A percentile compares a stretch with the other conserved stretches of the same genome.
These are phyloP conservation scores for Saccharomycopsis fodiens DNA, from an alignment of 805 yeast genomes.

Conservation along the genomic window DNA sequence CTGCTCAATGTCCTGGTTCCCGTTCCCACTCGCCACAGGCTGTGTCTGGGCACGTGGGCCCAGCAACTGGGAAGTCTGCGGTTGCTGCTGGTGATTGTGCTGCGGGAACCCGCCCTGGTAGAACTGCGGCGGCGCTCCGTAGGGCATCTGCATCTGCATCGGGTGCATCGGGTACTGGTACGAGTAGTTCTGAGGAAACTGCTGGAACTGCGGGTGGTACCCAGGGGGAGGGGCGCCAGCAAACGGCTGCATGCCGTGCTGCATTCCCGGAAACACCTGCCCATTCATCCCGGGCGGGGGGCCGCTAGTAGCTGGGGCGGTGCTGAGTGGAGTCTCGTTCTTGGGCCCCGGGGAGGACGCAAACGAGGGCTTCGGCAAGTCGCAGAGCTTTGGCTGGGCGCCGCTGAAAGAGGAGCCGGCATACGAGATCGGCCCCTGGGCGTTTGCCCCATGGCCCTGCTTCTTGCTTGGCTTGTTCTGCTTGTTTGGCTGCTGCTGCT, in stretches of 20 bases:
- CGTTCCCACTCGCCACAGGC: neutral
- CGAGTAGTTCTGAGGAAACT: neutral
- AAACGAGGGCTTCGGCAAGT: slow-evolving; percentile 20
- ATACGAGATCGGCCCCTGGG: too few relatives aligned
- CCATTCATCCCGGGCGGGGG: too few relatives aligned
- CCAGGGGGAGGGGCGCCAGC: neutral
- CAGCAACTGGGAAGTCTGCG: neutral
- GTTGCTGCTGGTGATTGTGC: neutral
- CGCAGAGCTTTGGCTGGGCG: slow-evolving; percentile 17
- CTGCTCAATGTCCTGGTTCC: neutral
- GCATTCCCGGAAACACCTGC: too few relatives aligned
- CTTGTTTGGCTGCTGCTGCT: neutral
- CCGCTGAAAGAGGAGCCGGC: slow-evolving; percentile 20
- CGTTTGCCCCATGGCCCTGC: too few relatives aligned
- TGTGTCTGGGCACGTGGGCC: neutral
- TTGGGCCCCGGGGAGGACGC: too few relatives aligned
- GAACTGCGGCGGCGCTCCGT: neutral
- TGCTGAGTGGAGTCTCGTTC: too few relatives aligned
- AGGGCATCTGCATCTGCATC: neutral
- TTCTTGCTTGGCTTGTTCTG: too few relatives aligned
- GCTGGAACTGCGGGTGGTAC: neutral
- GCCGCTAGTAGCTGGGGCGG: too few relatives aligned
- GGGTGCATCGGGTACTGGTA: neutral
- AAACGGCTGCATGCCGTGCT: too few relatives aligned
- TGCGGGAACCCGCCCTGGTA: neutral